Conservation (phyloP, 768 basidiomycete genomes). For the Auricularia cornea region DNA sequence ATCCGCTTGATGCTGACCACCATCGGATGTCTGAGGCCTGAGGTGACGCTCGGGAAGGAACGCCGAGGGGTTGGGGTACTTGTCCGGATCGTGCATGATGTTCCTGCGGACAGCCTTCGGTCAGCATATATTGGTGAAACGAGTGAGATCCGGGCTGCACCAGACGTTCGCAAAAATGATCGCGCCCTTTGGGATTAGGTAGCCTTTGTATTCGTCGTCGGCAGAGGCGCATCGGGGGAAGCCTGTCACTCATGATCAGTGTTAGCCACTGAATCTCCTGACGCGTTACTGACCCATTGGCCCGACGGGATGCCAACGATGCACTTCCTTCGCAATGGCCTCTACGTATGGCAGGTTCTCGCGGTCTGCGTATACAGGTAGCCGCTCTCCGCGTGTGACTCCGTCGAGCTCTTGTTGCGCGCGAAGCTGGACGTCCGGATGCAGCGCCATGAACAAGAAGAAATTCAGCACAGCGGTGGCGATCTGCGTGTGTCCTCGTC, state of each 20-base stretch:
- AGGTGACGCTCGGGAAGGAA: too few relatives aligned
- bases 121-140: too few relatives aligned
- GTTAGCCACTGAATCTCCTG: neutral
- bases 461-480: conserved; percentile 12
- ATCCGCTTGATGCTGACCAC: too few relatives aligned
- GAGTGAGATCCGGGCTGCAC: too few relatives aligned
- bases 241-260: neutral
- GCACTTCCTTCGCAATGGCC: conserved; percentile 17
- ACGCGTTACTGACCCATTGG: conserved; percentile 3
- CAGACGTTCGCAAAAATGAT: neutral
- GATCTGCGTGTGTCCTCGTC: conserved; percentile 2
- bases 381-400: conserved; percentile 23
- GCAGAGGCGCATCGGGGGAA: neutral
- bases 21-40: too few relatives aligned
- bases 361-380: conserved; percentile 21
- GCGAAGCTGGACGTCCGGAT: conserved; percentile 23
- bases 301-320: conserved; percentile 4
- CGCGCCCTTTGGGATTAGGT: neutral
- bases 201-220: neutral
- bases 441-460: conserved; percentile 22
- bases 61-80: too few relatives aligned
- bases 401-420: conserved; percentile 32
- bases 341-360: conserved; percentile 23
- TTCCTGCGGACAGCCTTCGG: too few relatives aligned
- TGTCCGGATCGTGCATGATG: too few relatives aligned